A percentile compares a stretch with the other conserved stretches of the same genome.
Evolutionary conservation across 2,329 filamentous ascomycete species (phyloP).

Genomic region (Calonectria leucothoes): DNA sequence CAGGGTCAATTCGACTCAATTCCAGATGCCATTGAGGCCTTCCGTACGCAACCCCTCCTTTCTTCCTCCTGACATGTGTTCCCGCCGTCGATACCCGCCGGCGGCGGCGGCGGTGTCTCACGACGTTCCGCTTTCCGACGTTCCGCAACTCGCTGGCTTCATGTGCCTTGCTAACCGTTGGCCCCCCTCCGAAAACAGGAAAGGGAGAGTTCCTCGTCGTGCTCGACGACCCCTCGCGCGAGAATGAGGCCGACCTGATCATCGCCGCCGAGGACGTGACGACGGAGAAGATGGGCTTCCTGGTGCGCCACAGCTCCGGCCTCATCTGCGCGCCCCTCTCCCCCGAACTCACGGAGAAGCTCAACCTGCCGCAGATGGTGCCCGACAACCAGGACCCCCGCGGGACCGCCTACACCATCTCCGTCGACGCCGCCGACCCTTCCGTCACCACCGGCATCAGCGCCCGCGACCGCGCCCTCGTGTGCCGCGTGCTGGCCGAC

Average conservation of each 20-base stretch:
- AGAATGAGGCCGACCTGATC: conserved; percentile 98
- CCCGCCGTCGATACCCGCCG: not conserved
- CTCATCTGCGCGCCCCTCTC: conserved; percentile 90
- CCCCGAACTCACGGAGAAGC: conserved; percentile 73
- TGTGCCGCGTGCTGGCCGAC: conserved; percentile 82
- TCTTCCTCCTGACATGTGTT: not conserved
- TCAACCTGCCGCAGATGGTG: conserved; percentile 93
- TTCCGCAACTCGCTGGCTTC: not conserved
- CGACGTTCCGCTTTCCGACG: not conserved
- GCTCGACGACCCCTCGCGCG: conserved; percentile 89
- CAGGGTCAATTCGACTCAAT: conserved; percentile 71
- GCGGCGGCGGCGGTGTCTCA: not conserved
- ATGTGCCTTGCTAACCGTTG: conserved; percentile 24
- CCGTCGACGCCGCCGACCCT: conserved; percentile 81
- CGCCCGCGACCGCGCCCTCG: conserved; percentile 86
- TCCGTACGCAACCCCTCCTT: conserved; percentile 61
- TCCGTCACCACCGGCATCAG: conserved; percentile 89
- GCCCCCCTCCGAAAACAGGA: conserved; percentile 57
- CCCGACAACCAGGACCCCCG: conserved; percentile 79
- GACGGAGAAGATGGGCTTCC: conserved; percentile 92
- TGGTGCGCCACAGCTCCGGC: conserved; percentile 91
- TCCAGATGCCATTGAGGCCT: conserved; percentile 72
- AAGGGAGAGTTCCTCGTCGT: conserved; percentile 95
- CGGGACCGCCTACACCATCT: conserved; percentile 92
- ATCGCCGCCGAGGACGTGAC: conserved; percentile 90